phyloP scores from a whole-genome alignment of 345 rosid genomes.

The Salix exigua region DNA sequence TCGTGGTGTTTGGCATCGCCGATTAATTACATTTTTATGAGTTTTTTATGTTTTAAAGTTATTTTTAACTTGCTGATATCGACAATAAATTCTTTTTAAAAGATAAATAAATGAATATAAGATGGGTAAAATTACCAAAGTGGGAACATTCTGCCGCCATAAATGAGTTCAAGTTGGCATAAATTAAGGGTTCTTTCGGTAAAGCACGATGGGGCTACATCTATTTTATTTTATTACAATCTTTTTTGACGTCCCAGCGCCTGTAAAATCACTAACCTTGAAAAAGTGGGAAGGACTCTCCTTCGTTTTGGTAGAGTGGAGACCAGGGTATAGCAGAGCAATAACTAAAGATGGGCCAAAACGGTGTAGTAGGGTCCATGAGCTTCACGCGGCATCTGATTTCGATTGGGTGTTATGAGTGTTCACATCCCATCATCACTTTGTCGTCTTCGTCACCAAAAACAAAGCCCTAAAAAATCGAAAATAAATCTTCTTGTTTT shows the following conservation, averaged over 20 bases:
- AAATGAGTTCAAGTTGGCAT: neutral
- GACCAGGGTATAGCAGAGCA: neutral
- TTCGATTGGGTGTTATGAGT: neutral
- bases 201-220: neutral
- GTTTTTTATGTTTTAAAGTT: too few species aligned
- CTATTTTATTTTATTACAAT: neutral
- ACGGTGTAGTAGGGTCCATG: slow-evolving; percentile 22
- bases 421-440: neutral
- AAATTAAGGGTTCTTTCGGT: slow-evolving; percentile 11
- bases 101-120: too few species aligned
- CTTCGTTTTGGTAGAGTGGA: neutral
- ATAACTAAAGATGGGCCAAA: slow-evolving; percentile 6
- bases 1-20: too few species aligned
- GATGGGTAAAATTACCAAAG: slow-evolving; percentile 6
- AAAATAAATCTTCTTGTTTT: neutral
- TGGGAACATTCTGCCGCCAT: slow-evolving; percentile 16
- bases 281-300: neutral
- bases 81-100: too few species aligned
- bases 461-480: neutral
- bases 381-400: slow-evolving; percentile 7
- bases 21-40: too few species aligned
- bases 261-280: neutral
- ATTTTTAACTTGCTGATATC: too few species aligned
- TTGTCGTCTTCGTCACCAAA: slow-evolving; percentile 7
- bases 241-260: slow-evolving; percentile 8